Percentiles rank a stretch among this genome's conserved stretches.
Evolutionary conservation across 306 rosid species (phyloP).

Genomic region (Nissolia schottii): DNA sequence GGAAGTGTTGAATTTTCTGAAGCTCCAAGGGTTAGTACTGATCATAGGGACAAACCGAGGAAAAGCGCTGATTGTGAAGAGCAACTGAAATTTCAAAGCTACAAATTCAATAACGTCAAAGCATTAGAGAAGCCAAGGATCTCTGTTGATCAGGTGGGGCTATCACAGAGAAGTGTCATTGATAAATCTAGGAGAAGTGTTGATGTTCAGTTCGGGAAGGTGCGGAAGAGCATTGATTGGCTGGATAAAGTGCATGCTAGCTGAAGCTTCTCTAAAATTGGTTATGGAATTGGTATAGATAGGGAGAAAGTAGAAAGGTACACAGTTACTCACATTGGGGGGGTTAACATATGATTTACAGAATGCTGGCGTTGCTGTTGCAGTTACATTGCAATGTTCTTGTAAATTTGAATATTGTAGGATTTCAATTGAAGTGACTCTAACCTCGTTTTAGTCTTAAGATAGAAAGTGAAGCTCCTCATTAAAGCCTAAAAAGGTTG

Average conservation of each 20-base stretch:
- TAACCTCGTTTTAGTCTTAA: slow-evolving; percentile 33
- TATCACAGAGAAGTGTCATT: slow-evolving; percentile 47
- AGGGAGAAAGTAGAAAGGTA: slow-evolving; percentile 25
- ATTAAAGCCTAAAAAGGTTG: slow-evolving; percentile 15
- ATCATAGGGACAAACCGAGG: slow-evolving; percentile 64
- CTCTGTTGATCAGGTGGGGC: slow-evolving; percentile 52
- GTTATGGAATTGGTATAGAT: slow-evolving; percentile 17
- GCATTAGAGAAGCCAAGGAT: slow-evolving; percentile 43
- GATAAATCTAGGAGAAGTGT: slow-evolving; percentile 62
- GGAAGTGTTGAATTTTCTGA: slow-evolving; percentile 49
- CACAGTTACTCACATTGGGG: slow-evolving; percentile 21
- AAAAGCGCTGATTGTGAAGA: slow-evolving; percentile 51
- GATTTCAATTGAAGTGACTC: slow-evolving; percentile 31
- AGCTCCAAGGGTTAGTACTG: slow-evolving; percentile 63
- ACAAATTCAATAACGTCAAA: slow-evolving; percentile 41
- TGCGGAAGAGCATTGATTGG: slow-evolving; percentile 67
- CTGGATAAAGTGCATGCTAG: slow-evolving; percentile 58
- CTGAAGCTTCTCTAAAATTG: slow-evolving; percentile 23
- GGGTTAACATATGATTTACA: slow-evolving; percentile 39
- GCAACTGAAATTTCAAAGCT: slow-evolving; percentile 36
- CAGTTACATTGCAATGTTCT: slow-evolving; percentile 14
- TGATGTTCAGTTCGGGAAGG: slow-evolving; percentile 58
- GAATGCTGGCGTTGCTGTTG: slow-evolving; percentile 23
- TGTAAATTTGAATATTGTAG: slow-evolving; percentile 33
- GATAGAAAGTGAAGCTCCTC: slow-evolving; percentile 32